A percentile compares a stretch with the other conserved stretches of the same genome.
Evolutionary conservation across 2,329 filamentous ascomycete genomes (phyloP).

Genomic region (Sphaerulina populicola): DNA sequence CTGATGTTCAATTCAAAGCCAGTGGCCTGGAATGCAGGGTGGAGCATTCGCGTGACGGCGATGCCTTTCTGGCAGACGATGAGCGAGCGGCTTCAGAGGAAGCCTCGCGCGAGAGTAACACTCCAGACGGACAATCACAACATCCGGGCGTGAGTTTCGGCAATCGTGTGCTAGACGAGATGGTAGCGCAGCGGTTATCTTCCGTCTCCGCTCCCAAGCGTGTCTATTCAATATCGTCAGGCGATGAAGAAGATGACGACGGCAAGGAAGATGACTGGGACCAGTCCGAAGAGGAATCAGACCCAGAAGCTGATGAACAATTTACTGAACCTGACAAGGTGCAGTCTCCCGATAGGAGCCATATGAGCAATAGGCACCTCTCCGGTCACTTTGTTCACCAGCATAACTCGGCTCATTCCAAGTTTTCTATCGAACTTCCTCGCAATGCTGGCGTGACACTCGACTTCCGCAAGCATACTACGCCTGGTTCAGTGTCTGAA

Average conservation of each 20-base stretch:
- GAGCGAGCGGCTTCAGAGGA: not conserved
- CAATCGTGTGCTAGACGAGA: conserved; percentile 13
- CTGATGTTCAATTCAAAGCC: conserved; percentile 22
- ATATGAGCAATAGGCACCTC: not conserved
- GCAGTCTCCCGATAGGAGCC: not conserved
- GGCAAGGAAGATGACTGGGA: conserved; percentile 10
- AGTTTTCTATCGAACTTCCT: not conserved
- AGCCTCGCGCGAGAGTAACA: not conserved
- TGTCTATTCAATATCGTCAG: conserved; percentile 19
- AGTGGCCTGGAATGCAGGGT: conserved; percentile 10
- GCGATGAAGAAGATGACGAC: conserved; percentile 15
- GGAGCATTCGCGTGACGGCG: not conserved
- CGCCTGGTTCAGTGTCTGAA: conserved; percentile 1
- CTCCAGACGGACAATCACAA: not conserved
- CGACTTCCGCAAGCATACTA: conserved; percentile 10
- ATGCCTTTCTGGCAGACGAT: not conserved
- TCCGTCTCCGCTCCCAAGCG: conserved; percentile 24
- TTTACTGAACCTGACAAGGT: not conserved
- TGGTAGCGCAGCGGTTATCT: conserved; percentile 22
- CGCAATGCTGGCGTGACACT: conserved; percentile 5
- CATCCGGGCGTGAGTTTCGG: conserved; percentile 18
- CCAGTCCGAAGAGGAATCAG: not conserved
- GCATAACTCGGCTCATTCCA: not conserved
- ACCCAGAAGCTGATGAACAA: conserved; percentile 1
- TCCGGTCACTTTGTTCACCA: not conserved